These are phyloP conservation scores for Ustilago shanxiensis DNA, from an alignment of 1,284 basidiomycete species.

Conservation along the genomic window DNA sequence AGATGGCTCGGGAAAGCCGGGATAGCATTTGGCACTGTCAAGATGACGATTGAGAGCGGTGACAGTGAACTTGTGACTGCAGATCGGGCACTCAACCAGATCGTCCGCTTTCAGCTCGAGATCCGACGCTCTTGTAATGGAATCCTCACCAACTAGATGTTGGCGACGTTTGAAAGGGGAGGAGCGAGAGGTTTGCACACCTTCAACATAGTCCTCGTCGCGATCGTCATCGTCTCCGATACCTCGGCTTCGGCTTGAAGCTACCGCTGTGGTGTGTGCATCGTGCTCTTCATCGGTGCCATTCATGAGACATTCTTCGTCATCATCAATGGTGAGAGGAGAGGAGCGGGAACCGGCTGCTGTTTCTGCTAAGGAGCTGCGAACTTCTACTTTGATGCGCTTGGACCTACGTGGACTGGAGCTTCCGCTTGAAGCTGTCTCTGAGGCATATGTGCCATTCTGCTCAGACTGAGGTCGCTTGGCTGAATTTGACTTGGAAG, in stretches of 20 bases:
- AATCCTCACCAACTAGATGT: not conserved
- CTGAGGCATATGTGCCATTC: not conserved
- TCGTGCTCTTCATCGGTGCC: constrained; percentile 13
- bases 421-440: not conserved
- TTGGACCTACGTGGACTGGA: constrained; percentile 45
- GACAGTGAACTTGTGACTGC: constrained; percentile 55
- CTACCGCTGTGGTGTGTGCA: not conserved
- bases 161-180: constrained; percentile 26
- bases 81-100: constrained; percentile 61
- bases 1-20: constrained; percentile 48
- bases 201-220: constrained; percentile 24
- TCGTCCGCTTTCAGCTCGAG: constrained; percentile 44
- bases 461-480: constrained; percentile 18
- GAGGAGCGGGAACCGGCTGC: constrained; percentile 37
- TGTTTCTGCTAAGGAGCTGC: constrained; percentile 3
- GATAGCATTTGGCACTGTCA: constrained; percentile 49
- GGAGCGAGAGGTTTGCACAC: not conserved
- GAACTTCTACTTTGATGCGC: constrained; percentile 29
- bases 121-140: constrained; percentile 3
- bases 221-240: constrained; percentile 8
- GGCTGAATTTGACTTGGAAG: not conserved
- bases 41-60: constrained; percentile 62
- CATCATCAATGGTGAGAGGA: constrained; percentile 40
- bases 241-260: not conserved
- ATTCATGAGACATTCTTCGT: constrained; percentile 20